Base-by-base conservation (phyloP, 345 rosid genomes). In the Toxicodendron radicans region DNA sequence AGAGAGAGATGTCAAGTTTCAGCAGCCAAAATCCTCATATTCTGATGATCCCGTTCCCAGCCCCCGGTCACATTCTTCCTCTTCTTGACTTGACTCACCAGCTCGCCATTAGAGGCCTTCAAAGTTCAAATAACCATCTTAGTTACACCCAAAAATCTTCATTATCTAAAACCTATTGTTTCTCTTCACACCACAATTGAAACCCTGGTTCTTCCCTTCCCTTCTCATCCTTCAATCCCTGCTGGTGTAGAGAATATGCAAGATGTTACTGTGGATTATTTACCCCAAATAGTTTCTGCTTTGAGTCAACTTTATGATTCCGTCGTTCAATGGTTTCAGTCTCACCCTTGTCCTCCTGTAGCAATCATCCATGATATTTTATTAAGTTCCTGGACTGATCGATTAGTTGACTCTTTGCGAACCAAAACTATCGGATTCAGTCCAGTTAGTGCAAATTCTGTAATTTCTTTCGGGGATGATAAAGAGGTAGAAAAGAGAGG, bases 351-450 rank as follows among this genome's bases (percentile, higher is more conserved):
- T 90, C n/a, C 92, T 13, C 95, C 92, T 0, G 77, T 79, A 0
- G 88, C 76, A 30, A 80, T 90, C n/a, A 68, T 88, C 27, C 80
- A 89, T 8, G 95, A 90, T 60, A 75, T 88, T 74, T 85, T 90
- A 80, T 76, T 84, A 45, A 87, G 95, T 45, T 45, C 10, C 0
- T 90, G 91, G 92, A 89, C 92, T 12, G 65, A 71, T n/a, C 65
- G n/a, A 9, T 49, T 71, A 6, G 64, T 46, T 24, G 23, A 18
- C 64, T 9, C 57, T 45, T 54, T 71, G 8, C 65, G 64, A 51
- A 58, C 43, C 23, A 51, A 45, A 9, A 38, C 32, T n/a, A 18
- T 71, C 56, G 74, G 45, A 17, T 71, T 71, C 56, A 57, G 54
- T 23, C 56, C 64, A 13, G 43, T 62, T 21, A 62, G 24, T 10